phyloP scores from a whole-genome alignment of 441 rosid species.

The Erodium texanum region DNA sequence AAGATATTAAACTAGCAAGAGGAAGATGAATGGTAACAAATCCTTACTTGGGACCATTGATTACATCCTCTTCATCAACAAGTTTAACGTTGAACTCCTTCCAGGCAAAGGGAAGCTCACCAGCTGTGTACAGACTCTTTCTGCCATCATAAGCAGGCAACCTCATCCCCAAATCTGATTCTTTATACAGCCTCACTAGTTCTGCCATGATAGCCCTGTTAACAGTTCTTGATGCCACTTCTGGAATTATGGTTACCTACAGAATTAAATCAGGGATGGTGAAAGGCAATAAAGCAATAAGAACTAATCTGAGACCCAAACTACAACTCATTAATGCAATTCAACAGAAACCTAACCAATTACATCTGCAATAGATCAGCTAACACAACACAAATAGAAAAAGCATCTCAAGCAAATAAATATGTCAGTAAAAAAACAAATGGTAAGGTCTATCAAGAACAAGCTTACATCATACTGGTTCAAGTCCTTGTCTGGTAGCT shows the following conservation, averaged over 20 bases:
- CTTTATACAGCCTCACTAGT: slow-evolving; percentile 72
- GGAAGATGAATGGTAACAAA: slow-evolving; percentile 11
- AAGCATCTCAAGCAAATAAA: slow-evolving; percentile 19
- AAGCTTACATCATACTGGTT: slow-evolving; percentile 83
- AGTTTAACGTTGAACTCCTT: slow-evolving; percentile 82
- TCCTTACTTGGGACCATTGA: slow-evolving; percentile 74
- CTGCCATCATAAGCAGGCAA: slow-evolving; percentile 97
- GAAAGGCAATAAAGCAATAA: slow-evolving; percentile 33
- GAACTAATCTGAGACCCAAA: slow-evolving; percentile 37
- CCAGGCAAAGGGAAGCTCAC: slow-evolving; percentile 80
- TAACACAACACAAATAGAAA: slow-evolving; percentile 19
- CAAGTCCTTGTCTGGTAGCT: slow-evolving; percentile 81
- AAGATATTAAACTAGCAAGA: slow-evolving; percentile 7
- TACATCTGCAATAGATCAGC: slow-evolving; percentile 32
- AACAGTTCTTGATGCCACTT: slow-evolving; percentile 69
- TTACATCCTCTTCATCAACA: slow-evolving; percentile 64
- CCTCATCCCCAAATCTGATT: slow-evolving; percentile 77
- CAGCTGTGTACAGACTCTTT: slow-evolving; percentile 92
- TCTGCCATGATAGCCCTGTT: slow-evolving; percentile 93
- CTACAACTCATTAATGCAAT: slow-evolving; percentile 27
- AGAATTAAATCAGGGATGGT: slow-evolving; percentile 27
- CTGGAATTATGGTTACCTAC: slow-evolving; percentile 93
- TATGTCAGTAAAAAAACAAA: slow-evolving; percentile 23
- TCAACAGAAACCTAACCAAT: slow-evolving; percentile 25
- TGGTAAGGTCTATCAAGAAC: neutral